Evolutionary conservation across 2,329 filamentous ascomycete species (phyloP).

Genomic region (Fonsecaea erecta): DNA sequence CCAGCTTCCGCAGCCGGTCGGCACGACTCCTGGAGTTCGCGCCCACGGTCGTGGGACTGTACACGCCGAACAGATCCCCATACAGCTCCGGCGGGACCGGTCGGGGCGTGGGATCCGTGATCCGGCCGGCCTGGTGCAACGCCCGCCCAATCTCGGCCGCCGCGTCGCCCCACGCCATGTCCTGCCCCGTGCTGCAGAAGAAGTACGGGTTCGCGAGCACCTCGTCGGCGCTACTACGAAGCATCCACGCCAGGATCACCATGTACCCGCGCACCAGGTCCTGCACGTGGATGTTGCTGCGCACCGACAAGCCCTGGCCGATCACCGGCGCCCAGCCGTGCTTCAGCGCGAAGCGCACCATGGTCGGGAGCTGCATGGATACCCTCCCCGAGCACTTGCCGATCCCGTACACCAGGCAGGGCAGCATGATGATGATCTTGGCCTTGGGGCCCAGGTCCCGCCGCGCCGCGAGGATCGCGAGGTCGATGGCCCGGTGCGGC

Average conservation of each 20-base stretch:
- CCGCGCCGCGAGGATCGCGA: constrained; percentile 47
- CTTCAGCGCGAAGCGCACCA: constrained; percentile 55
- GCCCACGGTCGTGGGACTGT: constrained; percentile 47
- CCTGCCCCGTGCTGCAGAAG: constrained; percentile 50
- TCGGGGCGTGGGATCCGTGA: constrained; percentile 45
- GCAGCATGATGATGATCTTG: constrained; percentile 55
- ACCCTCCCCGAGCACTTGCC: constrained; percentile 47
- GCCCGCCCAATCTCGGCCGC: constrained; percentile 46
- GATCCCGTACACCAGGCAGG: constrained; percentile 54
- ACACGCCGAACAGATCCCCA: constrained; percentile 48
- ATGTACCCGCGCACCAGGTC: constrained; percentile 55
- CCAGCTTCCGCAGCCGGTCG: constrained; percentile 50
- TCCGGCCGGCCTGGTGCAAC: constrained; percentile 46
- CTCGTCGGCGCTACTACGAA: constrained; percentile 40
- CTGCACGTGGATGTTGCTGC: constrained; percentile 54
- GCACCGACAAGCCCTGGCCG: constrained; percentile 50
- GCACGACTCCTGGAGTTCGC: constrained; percentile 52
- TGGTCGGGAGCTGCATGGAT: constrained; percentile 54
- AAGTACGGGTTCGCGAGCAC: constrained; percentile 54
- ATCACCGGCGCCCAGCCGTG: constrained; percentile 53
- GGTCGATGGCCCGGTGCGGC: constrained; percentile 53
- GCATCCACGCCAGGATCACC: constrained; percentile 51
- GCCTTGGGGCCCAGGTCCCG: constrained; percentile 46
- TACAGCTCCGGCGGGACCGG: constrained; percentile 47
- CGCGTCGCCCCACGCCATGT: constrained; percentile 51